Conservation (phyloP, 805 yeast species). For the Maudiozyma saulgeensis region DNA sequence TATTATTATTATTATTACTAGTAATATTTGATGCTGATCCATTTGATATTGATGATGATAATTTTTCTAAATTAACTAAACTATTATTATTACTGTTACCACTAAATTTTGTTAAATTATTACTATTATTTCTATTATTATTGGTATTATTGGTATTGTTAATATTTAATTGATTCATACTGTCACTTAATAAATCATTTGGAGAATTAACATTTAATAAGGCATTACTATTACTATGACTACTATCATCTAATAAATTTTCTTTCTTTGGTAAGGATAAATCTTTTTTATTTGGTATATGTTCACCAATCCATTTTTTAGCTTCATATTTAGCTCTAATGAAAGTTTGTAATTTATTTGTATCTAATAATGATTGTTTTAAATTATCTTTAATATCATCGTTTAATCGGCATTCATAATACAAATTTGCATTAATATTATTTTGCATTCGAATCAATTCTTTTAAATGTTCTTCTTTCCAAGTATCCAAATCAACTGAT, state of each 20-base stretch:
- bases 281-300: neutral
- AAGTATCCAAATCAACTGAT: slow-evolving; percentile 87
- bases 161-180: neutral
- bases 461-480: slow-evolving; percentile 89
- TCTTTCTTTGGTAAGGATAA: neutral
- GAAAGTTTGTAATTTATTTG: slow-evolving; percentile 75
- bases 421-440: slow-evolving; percentile 52
- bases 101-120: neutral
- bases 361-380: slow-evolving; percentile 45
- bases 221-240: neutral
- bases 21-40: neutral
- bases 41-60: slow-evolving; percentile 3
- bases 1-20: neutral
- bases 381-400: slow-evolving; percentile 3
- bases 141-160: too few relatives aligned
- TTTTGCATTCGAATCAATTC: slow-evolving; percentile 85
- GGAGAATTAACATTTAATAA: neutral
- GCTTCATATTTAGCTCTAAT: slow-evolving; percentile 86
- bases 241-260: neutral
- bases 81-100: neutral
- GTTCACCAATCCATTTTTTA: slow-evolving; percentile 72
- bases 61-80: slow-evolving; percentile 4
- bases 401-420: slow-evolving; percentile 70
- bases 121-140: too few relatives aligned
- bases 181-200: neutral